Evolutionary conservation across 176 grass and related monocot species (phyloP).

Genomic region (Neostapfia colusana): DNA sequence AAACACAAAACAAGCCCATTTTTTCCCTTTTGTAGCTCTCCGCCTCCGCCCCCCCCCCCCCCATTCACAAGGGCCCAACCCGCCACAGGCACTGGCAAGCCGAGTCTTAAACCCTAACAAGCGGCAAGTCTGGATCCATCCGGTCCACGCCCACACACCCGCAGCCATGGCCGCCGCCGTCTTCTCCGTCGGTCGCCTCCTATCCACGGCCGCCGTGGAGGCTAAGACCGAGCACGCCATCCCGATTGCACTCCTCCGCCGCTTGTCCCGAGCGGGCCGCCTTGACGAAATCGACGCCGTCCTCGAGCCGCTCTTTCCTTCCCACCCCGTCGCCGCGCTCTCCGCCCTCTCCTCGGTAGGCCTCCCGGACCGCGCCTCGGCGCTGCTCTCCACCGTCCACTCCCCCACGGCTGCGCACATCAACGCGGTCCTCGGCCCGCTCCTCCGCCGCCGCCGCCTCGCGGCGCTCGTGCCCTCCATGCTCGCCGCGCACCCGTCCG

Average conservation of each 20-base stretch:
- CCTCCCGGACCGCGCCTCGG: slow-evolving; percentile 43
- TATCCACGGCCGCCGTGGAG: not conserved
- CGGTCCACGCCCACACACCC: not conserved
- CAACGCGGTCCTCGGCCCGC: slow-evolving; percentile 44
- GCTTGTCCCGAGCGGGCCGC: slow-evolving; percentile 41
- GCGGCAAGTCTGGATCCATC: not conserved
- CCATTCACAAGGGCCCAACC: too few relatives aligned
- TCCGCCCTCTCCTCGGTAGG: slow-evolving; percentile 44
- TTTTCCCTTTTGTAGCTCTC: too few relatives aligned
- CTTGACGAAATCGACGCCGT: slow-evolving; percentile 43
- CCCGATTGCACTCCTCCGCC: slow-evolving; percentile 26
- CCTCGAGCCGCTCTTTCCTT: slow-evolving; percentile 33
- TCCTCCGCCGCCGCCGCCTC: slow-evolving; percentile 46
- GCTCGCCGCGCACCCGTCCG: slow-evolving; percentile 24
- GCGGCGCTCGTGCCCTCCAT: slow-evolving; percentile 34
- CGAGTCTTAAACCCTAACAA: slow-evolving; percentile 27
- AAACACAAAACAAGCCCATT: too few relatives aligned
- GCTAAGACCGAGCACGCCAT: slow-evolving; percentile 22
- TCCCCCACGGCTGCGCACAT: slow-evolving; percentile 41
- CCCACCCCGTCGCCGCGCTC: slow-evolving; percentile 27
- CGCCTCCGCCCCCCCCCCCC: too few relatives aligned
- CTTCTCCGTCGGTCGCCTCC: not conserved
- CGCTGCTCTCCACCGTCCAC: slow-evolving; percentile 26
- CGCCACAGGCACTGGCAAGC: too few relatives aligned
- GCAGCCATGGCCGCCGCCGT: slow-evolving; percentile 36